phyloP scores from a whole-genome alignment of 257 asterid species.

The Prunella vulgaris region DNA sequence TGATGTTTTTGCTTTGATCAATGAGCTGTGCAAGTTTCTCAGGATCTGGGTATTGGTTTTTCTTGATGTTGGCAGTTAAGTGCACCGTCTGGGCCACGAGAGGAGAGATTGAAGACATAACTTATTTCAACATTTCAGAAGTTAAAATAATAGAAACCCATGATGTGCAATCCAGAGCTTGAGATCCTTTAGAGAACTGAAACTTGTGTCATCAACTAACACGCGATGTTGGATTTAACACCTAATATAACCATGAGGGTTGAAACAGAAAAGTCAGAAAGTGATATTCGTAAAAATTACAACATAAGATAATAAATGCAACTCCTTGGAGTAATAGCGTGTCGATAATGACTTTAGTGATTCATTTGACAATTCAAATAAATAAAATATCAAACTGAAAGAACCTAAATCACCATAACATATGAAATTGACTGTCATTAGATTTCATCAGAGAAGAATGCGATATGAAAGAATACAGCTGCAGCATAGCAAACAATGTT shows the following conservation, averaged over 20 bases:
- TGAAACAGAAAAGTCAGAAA: neutral
- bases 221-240: neutral
- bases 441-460: neutral
- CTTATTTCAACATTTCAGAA: constrained; percentile 5
- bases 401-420: neutral
- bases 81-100: constrained; percentile 26
- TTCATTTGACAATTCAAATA: neutral
- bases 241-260: neutral
- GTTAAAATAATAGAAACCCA: neutral
- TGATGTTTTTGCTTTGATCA: constrained; percentile 38
- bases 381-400: neutral
- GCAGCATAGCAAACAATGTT: neutral
- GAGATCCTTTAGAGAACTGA: neutral
- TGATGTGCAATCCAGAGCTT: neutral
- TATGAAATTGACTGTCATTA: neutral
- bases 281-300: neutral
- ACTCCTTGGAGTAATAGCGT: neutral
- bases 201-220: neutral
- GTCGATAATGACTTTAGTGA: neutral
- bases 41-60: constrained; percentile 18
- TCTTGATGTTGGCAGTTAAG: constrained; percentile 13
- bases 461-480: neutral
- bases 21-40: constrained; percentile 44
- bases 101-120: constrained; percentile 37
- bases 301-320: neutral